Evolutionary conservation across 805 yeast species (phyloP).

Genomic region (Saturnispora sanitii): DNA sequence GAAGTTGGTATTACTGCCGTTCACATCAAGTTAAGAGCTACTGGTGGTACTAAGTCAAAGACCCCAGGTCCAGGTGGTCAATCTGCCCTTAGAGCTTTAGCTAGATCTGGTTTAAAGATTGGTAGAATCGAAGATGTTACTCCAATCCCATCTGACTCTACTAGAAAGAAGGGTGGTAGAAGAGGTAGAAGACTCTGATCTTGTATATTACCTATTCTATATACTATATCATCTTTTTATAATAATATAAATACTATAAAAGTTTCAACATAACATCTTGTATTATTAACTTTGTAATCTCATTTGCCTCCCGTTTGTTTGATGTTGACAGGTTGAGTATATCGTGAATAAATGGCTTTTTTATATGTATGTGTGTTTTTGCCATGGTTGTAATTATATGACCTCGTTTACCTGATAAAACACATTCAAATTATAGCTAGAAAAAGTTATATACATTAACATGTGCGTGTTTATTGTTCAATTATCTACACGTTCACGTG

Average conservation of each 20-base stretch:
- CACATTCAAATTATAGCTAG: too few relatives aligned
- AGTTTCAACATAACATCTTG: background rate
- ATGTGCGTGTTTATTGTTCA: too few relatives aligned
- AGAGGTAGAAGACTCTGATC: slow-evolving; percentile 96
- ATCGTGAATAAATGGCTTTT: too few relatives aligned
- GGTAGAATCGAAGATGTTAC: slow-evolving; percentile 99
- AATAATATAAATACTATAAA: slow-evolving; percentile 5
- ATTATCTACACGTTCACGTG: too few relatives aligned
- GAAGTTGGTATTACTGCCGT: slow-evolving; percentile 99
- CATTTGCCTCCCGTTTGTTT: background rate
- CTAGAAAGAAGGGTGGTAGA: slow-evolving; percentile 99
- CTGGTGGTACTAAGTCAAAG: slow-evolving; percentile 99
- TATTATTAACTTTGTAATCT: background rate
- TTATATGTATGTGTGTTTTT: too few relatives aligned
- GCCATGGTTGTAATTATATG: too few relatives aligned
- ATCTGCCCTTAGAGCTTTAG: slow-evolving; percentile 97
- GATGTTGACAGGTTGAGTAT: too few relatives aligned
- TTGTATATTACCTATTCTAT: slow-evolving; percentile 6
- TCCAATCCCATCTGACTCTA: slow-evolving; percentile 99
- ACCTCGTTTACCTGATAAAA: too few relatives aligned
- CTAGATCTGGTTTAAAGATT: slow-evolving; percentile 99
- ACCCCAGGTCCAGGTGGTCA: slow-evolving; percentile 99
- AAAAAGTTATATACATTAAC: too few relatives aligned
- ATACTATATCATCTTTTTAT: slow-evolving; percentile 8
- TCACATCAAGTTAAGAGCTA: slow-evolving; percentile 99